Conservation (phyloP, 352 stramenopile species). For the Phytophthora aleatoria region DNA sequence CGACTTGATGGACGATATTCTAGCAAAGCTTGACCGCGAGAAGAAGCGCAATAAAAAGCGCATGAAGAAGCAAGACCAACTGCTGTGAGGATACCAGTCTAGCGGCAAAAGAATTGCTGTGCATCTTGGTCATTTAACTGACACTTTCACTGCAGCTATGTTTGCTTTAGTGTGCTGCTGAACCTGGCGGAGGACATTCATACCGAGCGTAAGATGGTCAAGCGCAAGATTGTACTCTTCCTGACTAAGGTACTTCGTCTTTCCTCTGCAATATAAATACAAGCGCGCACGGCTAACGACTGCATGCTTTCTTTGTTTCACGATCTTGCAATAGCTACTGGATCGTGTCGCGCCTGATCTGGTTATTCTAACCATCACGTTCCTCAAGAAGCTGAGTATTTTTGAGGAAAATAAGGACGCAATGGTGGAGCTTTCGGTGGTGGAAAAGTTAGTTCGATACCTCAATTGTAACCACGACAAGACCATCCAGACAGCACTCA, state of each 20-base stretch:
- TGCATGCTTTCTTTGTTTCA: constrained; percentile 7
- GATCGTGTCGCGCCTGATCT: constrained; percentile 88
- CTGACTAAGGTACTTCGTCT: constrained; percentile 58
- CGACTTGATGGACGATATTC: constrained; percentile 30
- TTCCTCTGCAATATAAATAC: not conserved
- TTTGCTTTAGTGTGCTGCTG: constrained; percentile 94
- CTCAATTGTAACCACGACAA: constrained; percentile 87
- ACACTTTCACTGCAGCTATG: constrained; percentile 43
- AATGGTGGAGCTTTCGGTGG: constrained; percentile 85
- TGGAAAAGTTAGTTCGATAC: constrained; percentile 81
- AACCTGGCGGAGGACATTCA: constrained; percentile 95
- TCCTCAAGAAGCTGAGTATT: constrained; percentile 95
- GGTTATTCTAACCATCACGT: constrained; percentile 89
- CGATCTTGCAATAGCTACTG: constrained; percentile 62
- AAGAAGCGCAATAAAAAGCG: constrained; percentile 88
- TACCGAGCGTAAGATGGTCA: constrained; percentile 96
- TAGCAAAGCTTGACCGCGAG: constrained; percentile 76
- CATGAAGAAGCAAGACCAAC: constrained; percentile 93
- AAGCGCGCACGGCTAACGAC: not conserved
- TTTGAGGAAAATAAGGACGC: constrained; percentile 96
- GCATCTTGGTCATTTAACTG: not conserved
- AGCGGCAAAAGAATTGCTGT: not conserved
- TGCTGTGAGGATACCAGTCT: constrained; percentile 67
- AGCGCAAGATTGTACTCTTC: constrained; percentile 89
- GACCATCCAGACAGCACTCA: constrained; percentile 82